Evolutionary conservation across 148 eudicot species (phyloP), one percentile per base, ranked within the genome.

Genomic region (Spergularia marina): DNA sequence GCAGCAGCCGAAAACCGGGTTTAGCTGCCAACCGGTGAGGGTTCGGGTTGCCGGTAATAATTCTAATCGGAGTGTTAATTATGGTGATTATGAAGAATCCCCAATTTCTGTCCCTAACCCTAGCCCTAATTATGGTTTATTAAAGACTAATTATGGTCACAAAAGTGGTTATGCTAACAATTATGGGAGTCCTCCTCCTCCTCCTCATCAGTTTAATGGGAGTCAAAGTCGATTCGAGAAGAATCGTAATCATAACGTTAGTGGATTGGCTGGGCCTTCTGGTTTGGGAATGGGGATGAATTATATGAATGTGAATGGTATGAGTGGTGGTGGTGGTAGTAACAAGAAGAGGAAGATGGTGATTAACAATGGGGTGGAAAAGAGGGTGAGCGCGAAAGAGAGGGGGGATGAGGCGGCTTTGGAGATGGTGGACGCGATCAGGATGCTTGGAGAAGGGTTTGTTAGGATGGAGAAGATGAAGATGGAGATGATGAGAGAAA

Each of bases 401-500:
- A 47, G 44, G 44, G 82, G 70, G n/a, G 82, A 75, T 11, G 81
- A 73, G 36, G 76, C 76, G 7, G 80, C 72, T 0, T 71, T 40
- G 53, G 91, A 88, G 66, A 82, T 90, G 88, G 90, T 83, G 72
- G 84, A 85, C 1, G 89, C 96, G 4, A 86, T 94, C 15, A 76
- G 85, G 76, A 57, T 78, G 51, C 73, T 94, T 67, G 97, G 95
- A 39, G 97, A 94, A 60, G 93, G 95, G 73, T 90, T 91, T 80
- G 79, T 91, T 81, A 89, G 84, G 73, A 83, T 87, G 84, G 98
- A 94, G 85, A 91, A 83, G 83, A 87, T 87, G 90, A 94, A 94
- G 87, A 91, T 94, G 85, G 98, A 94, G 49, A 85, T 89, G 93
- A 83, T 83, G 72, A 76, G 85, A 56, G 91, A 90, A 76, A 77